Percentiles rank a stretch among this genome's conserved stretches.
These are phyloP conservation scores for Solanum ossicruentum DNA, from an alignment of 257 asterid species.

Conservation along the genomic window DNA sequence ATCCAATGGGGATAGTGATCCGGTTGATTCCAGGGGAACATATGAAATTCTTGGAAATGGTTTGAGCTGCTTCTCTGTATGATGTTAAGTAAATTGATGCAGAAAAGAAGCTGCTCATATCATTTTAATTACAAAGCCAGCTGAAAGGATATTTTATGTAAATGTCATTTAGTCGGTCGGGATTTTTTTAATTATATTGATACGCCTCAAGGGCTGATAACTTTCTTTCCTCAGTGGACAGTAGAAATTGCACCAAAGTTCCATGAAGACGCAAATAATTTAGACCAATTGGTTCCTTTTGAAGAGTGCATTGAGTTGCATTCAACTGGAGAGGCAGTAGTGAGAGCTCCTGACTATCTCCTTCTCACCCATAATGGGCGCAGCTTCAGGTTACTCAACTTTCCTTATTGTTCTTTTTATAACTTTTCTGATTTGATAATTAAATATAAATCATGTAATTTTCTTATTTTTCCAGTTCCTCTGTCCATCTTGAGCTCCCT, in stretches of 20 bases:
- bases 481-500: neutral
- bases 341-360: conserved; percentile 85
- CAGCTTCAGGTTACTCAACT: conserved; percentile 69
- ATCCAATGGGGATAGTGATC: neutral
- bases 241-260: conserved; percentile 83
- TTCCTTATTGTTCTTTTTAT: conserved; percentile 9
- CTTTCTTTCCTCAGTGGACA: conserved; percentile 58
- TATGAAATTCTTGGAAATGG: neutral
- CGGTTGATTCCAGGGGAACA: neutral
- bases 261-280: conserved; percentile 91
- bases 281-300: conserved; percentile 86
- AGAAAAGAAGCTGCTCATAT: neutral
- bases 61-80: neutral
- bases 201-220: conserved; percentile 5
- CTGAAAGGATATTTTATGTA: neutral
- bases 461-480: neutral
- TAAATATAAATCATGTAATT: neutral
- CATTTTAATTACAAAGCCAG: neutral
- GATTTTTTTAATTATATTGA: neutral
- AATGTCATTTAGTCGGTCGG: neutral
- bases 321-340: conserved; percentile 60
- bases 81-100: neutral
- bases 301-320: conserved; percentile 71
- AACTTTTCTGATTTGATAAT: neutral
- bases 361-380: conserved; percentile 92